A percentile compares a stretch with the other conserved stretches of the same genome.
phyloP scores from a whole-genome alignment of 108 stramenopile species.

The Cyclotella baltica region DNA sequence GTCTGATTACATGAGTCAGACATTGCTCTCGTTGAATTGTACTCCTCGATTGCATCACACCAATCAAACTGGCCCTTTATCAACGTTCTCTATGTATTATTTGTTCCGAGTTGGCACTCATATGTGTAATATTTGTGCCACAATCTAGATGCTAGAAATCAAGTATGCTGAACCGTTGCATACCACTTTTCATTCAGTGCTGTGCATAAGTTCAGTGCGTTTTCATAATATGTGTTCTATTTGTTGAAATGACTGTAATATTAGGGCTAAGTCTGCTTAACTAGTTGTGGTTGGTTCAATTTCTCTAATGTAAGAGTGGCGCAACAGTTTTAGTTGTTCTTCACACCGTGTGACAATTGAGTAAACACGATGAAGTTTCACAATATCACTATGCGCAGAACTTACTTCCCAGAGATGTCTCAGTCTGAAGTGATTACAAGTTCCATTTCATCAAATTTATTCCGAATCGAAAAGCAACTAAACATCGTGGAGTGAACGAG shows the following conservation, averaged over 20 bases:
- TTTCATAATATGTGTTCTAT: slow-evolving; percentile 1
- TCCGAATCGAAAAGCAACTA: no score
- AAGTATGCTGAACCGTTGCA: neutral
- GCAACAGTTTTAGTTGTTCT: neutral
- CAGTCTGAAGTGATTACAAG: no score
- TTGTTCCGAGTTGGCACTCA: slow-evolving; percentile 16
- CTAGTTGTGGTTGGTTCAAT: neutral
- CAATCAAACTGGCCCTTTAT: neutral
- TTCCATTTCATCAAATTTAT: no score
- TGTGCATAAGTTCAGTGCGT: neutral
- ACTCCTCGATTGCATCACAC: neutral
- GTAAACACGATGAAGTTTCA: no score
- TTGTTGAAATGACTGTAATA: neutral
- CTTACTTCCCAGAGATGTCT: no score
- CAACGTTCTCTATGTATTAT: neutral
- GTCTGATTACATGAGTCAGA: neutral
- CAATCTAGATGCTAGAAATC: slow-evolving; percentile 4
- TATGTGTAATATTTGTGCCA: slow-evolving; percentile 29
- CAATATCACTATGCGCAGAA: no score
- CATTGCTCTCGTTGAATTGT: neutral
- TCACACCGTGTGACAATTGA: no score
- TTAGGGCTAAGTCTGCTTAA: neutral
- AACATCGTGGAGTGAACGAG: no score
- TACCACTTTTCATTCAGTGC: neutral
- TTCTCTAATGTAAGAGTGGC: no score